Evolutionary conservation across 2,329 filamentous ascomycete genomes (phyloP).

Genomic region (Epichloe uncinata): DNA sequence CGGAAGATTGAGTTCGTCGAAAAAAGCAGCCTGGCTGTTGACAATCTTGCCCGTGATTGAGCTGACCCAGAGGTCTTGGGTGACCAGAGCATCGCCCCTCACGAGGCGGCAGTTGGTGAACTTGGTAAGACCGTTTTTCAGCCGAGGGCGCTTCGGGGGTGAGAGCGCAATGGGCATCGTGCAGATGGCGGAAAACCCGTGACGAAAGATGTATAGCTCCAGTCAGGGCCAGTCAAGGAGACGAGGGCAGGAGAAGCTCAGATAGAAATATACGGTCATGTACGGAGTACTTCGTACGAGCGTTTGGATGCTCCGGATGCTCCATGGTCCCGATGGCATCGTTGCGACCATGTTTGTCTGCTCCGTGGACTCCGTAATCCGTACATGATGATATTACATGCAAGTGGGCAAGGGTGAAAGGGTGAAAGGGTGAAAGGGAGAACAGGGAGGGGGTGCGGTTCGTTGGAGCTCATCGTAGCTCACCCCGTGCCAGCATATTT

Average conservation of each 20-base stretch:
- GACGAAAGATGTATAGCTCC: neutral
- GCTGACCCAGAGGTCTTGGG: constrained; percentile 81
- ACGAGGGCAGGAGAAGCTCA: neutral
- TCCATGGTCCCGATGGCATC: neutral
- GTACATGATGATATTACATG: too few relatives aligned
- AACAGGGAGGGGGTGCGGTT: neutral
- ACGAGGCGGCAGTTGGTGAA: constrained; percentile 80
- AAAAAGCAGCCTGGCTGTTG: constrained; percentile 53
- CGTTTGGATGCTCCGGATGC: neutral
- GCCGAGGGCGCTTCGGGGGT: constrained; percentile 16
- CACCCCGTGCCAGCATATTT: too few relatives aligned
- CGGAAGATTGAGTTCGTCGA: constrained; percentile 53
- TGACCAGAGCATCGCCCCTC: constrained; percentile 51
- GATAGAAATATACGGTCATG: neutral
- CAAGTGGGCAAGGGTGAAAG: too few relatives aligned
- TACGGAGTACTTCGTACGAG: neutral
- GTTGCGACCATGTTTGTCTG: neutral
- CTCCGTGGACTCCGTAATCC: neutral
- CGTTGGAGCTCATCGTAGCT: too few relatives aligned
- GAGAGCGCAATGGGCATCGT: constrained; percentile 37
- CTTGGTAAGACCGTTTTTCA: constrained; percentile 54
- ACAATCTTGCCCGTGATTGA: constrained; percentile 71
- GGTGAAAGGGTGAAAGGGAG: neutral
- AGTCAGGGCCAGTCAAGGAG: neutral
- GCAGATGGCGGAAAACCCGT: neutral